A percentile compares a stretch with the other conserved stretches of the same genome.
Evolutionary conservation across 225 moss, liverwort and hornwort species (phyloP).

Genomic region (Rhytidiadelphus loreus): DNA sequence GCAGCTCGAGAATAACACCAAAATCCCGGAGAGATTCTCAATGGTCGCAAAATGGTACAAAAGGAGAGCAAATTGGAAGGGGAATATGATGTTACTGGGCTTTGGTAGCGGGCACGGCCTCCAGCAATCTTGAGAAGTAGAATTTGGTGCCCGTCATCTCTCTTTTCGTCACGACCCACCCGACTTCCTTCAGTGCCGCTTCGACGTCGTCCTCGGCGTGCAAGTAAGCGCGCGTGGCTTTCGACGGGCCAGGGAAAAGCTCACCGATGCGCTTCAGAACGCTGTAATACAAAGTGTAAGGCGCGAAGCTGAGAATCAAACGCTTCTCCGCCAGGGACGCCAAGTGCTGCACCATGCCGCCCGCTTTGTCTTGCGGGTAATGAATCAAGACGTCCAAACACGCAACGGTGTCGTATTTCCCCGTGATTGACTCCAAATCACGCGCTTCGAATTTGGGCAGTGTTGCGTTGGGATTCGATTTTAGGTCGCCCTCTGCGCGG

Average conservation of each 20-base stretch:
- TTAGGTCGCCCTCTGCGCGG: conserved; percentile 31
- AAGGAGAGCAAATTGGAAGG: background rate
- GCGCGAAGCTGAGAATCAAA: conserved; percentile 84
- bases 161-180: conserved; percentile 67
- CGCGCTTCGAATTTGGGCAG: conserved; percentile 64
- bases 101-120: conserved; percentile 54
- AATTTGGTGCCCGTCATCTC: conserved; percentile 96
- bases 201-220: conserved; percentile 91
- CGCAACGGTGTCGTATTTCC: conserved; percentile 77
- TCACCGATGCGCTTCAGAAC: conserved; percentile 85
- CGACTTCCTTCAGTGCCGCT: conserved; percentile 56
- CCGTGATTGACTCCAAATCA: conserved; percentile 80
- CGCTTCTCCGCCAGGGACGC: conserved; percentile 80
- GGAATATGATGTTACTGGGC: background rate
- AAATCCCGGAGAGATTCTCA: background rate
- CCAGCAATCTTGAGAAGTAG: conserved; percentile 88
- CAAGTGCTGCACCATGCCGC: conserved; percentile 79
- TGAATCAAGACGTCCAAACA: conserved; percentile 96
- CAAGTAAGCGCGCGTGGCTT: conserved; percentile 91
- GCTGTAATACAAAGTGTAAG: conserved; percentile 77
- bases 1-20: background rate
- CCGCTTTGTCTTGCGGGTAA: conserved; percentile 90
- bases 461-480: conserved; percentile 9
- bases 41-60: background rate
- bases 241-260: conserved; percentile 89